Evolutionary conservation across 2,329 filamentous ascomycete species (phyloP).

Genomic region (Colletotrichum salicis): DNA sequence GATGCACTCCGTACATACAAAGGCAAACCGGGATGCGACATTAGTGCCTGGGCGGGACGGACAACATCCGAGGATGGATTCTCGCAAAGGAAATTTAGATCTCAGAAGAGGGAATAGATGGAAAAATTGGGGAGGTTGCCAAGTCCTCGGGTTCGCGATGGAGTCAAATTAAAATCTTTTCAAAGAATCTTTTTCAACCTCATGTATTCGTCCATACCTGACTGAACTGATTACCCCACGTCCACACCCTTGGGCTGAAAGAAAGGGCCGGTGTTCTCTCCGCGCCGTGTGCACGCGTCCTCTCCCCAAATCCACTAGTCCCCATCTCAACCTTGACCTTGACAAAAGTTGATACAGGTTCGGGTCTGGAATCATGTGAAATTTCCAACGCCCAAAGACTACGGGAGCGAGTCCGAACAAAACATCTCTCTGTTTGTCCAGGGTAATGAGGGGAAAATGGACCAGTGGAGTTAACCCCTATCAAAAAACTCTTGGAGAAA

Average conservation of each 20-base stretch:
- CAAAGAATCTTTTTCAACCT: background rate
- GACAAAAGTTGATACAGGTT: too few species aligned
- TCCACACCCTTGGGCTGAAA: background rate
- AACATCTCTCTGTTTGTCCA: too few species aligned
- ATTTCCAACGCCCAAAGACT: too few species aligned
- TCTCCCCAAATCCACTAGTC: background rate
- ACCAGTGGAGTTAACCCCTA: background rate
- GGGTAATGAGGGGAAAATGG: background rate
- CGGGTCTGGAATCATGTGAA: too few species aligned
- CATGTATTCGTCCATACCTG: too few species aligned
- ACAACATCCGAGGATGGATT: background rate
- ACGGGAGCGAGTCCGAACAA: too few species aligned
- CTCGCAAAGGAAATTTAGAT: too few species aligned
- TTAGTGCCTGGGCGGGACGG: background rate
- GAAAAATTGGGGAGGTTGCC: background rate
- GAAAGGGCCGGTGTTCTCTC: slow-evolving; percentile 7
- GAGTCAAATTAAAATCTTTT: background rate
- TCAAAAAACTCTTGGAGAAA: slow-evolving; percentile 1
- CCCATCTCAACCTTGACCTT: background rate
- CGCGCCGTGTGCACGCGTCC: background rate
- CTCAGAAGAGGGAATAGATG: background rate
- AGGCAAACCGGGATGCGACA: background rate
- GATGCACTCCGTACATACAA: too few species aligned
- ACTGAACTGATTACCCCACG: too few species aligned
- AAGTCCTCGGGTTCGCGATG: slow-evolving; percentile 14